Conservation (phyloP, 2,329 filamentous ascomycete genomes). For the Xylaria digitata region DNA sequence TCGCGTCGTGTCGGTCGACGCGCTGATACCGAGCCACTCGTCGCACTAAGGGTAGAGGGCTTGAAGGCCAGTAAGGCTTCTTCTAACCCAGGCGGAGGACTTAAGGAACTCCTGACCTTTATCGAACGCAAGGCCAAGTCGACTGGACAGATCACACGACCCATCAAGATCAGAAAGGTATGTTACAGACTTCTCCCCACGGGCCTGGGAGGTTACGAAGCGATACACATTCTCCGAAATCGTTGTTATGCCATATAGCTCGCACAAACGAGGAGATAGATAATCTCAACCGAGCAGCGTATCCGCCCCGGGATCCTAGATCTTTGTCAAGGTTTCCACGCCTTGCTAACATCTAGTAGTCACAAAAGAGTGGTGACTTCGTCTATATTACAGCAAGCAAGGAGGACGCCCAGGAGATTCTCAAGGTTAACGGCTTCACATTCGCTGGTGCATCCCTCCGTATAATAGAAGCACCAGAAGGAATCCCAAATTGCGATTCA, state of each 20-base stretch:
- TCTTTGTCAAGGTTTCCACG: conserved; percentile 57
- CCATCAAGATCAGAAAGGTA: conserved; percentile 81
- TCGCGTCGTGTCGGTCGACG: conserved; percentile 43
- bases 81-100: conserved; percentile 73
- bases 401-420: conserved; percentile 71
- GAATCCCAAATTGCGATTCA: conserved; percentile 56
- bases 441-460: conserved; percentile 75
- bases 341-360: conserved; percentile 78
- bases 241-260: conserved; percentile 54
- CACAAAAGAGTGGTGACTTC: conserved; percentile 74
- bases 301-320: conserved; percentile 53
- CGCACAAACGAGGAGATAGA: conserved; percentile 55
- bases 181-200: conserved; percentile 62
- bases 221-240: conserved; percentile 55
- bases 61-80: conserved; percentile 76
- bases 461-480: conserved; percentile 60
- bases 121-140: conserved; percentile 76
- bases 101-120: conserved; percentile 73
- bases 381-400: conserved; percentile 75
- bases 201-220: conserved; percentile 56
- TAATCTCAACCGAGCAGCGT: conserved; percentile 52
- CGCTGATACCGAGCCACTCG: conserved; percentile 46
- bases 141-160: conserved; percentile 62
- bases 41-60: conserved; percentile 66
- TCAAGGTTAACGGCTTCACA: conserved; percentile 74